Evolutionary conservation across 345 rosid species (phyloP).

Genomic region (Nephelium lappaceum): DNA sequence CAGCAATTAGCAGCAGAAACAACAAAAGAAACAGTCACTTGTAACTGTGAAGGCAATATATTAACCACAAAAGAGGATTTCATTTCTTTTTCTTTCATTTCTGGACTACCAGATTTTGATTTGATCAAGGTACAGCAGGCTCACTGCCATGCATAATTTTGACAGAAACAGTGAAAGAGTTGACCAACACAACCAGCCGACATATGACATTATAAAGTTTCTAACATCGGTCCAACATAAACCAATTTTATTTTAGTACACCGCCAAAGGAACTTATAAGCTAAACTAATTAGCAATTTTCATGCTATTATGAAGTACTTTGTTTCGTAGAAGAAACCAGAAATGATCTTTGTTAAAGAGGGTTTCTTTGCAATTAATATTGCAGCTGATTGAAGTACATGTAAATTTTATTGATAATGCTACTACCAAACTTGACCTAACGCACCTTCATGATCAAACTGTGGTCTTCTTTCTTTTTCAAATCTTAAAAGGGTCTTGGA

Average conservation of each 20-base stretch:
- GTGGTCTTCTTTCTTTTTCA: background rate
- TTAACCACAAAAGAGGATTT: background rate
- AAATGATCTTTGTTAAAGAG: background rate
- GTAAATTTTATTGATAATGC: background rate
- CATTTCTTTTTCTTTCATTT: slow-evolving; percentile 1
- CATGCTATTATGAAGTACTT: background rate
- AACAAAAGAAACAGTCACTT: slow-evolving; percentile 25
- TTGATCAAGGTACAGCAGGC: slow-evolving; percentile 10
- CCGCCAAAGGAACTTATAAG: background rate
- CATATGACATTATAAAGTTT: background rate
- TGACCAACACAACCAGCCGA: background rate
- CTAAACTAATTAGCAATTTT: no score
- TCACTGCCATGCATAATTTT: background rate
- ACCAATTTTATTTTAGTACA: no score
- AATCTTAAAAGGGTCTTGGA: background rate
- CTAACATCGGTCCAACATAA: no score
- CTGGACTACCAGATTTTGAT: background rate
- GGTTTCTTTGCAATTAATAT: background rate
- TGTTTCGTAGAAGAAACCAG: background rate
- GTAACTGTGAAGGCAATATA: slow-evolving; percentile 1
- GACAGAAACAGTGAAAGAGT: background rate
- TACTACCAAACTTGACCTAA: slow-evolving; percentile 18
- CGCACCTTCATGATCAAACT: slow-evolving; percentile 1
- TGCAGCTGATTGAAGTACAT: background rate
- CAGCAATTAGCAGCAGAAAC: slow-evolving; percentile 23